Base-by-base conservation (phyloP, 306 rosid species). In the Malus sieversii region DNA sequence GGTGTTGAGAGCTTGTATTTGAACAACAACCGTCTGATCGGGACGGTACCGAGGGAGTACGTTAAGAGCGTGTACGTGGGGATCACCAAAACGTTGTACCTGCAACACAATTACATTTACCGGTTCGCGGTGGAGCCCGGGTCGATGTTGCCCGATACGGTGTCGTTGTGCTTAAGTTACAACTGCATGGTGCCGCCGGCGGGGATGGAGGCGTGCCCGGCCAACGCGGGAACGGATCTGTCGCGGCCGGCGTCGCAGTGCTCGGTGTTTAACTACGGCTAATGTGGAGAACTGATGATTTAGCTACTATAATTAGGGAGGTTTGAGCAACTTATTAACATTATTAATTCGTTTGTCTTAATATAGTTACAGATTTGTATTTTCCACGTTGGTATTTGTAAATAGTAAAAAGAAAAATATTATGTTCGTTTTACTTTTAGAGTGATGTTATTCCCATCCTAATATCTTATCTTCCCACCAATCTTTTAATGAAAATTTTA, bases 111-210 rank as follows among this genome's bases (percentile, higher is more conserved):
- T 61, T 92, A 68, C 81, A 71, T 92, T 10, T 85, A 87, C 2
- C 80, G 79, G 51, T 81, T 89, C 25, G 75, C 84, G 7, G 3
- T 85, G 35, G 68, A 71, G 6, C 23, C n/a, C 15, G 84, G 84
- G 15, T 5, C 64, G 20, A 80, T 20, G 42, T 46, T 92, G 79
- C 95, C 97, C 1, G 93, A 85, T 45, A 79, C 91, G 81, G 88
- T 84, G 79, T 80, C 93, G 66, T 64, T 92, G 55, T 92, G 97
- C 76, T 69, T 89, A 79, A 77, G 87, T 14, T 92, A 88, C 45
- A 92, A 92, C 72, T 92, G 97, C 63, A 88, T 92, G 95, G 86
- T 75, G 18, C 87, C 86, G 19, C 93, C 90, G 23, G 77, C 68
- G 45, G 79, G 40, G 18, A 14, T 74, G 30, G 80, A 69, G 72